Evolutionary conservation across 148 eudicot genomes (phyloP).

Genomic region (Rhododendron williamsianum): DNA sequence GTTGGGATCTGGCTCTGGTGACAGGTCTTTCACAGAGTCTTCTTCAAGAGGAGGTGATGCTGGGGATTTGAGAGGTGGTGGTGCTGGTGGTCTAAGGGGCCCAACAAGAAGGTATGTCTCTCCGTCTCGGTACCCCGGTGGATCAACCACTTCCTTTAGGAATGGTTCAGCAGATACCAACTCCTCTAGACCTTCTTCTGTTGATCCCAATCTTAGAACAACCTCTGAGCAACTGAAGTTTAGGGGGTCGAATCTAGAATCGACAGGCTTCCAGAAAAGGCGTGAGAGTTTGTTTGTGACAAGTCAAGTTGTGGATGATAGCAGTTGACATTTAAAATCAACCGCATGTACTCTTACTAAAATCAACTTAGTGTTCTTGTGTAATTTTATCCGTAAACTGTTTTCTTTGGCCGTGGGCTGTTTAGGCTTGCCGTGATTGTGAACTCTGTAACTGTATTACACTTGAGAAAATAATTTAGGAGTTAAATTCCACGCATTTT

Average conservation of each 20-base stretch:
- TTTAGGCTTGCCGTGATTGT: slow-evolving; percentile 8
- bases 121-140: slow-evolving; percentile 70
- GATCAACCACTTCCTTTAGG: slow-evolving; percentile 43
- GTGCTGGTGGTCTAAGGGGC: slow-evolving; percentile 41
- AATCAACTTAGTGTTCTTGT: not conserved
- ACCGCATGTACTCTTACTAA: not conserved
- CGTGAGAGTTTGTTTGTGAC: slow-evolving; percentile 51
- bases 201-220: slow-evolving; percentile 58
- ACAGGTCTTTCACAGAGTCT: slow-evolving; percentile 50
- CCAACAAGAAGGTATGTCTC: slow-evolving; percentile 73
- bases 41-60: slow-evolving; percentile 56
- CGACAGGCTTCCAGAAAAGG: slow-evolving; percentile 54
- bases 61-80: slow-evolving; percentile 55
- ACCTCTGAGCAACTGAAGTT: slow-evolving; percentile 61
- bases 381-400: not conserved
- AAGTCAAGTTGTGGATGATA: slow-evolving; percentile 38
- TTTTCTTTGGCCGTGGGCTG: not conserved
- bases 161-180: slow-evolving; percentile 43
- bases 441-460: slow-evolving; percentile 5
- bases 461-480: not conserved
- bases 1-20: slow-evolving; percentile 44
- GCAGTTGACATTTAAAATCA: slow-evolving; percentile 20
- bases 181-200: slow-evolving; percentile 53
- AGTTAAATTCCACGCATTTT: not conserved
- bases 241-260: slow-evolving; percentile 67